Evolutionary conservation across 176 grass and related monocot genomes (phyloP), one percentile per base, ranked within the genome.

Genomic region (Leersia perrieri): DNA sequence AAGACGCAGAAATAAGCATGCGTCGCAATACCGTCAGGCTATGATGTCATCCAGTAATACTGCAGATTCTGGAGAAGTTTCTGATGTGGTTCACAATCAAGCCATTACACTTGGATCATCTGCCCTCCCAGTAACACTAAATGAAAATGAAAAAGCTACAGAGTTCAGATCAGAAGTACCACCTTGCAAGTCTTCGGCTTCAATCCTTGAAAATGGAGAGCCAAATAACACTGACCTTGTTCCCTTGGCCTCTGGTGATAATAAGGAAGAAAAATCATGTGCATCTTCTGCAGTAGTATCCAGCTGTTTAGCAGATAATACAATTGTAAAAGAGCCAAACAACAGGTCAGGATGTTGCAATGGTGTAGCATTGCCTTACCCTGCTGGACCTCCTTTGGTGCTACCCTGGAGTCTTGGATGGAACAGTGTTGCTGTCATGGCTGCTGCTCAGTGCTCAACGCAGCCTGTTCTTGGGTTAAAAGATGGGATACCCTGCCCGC

Each of bases 1-100:
- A 53, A 92, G 90, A 71, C 92, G 90, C 72, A 93, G 80, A 72
- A 93, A 87, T 73, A 98, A 93, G 67, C 61, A 89, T 34, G 79
- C 86, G 35, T 75, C 78, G 74, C 80, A 91, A 22, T 80, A 72
- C 82, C 74, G 33, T 26, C 81, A 89, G 35, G 87, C 84, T 32
- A 42, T 87, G 84, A 81, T 89, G 70, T 33, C 79, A 16, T 85
- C 70, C 57, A 80, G 77, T 63, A 60, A 57, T 70, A 70, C 32
- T 0, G 14, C 72, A 60, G 49, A 73, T 81, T 68, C 33, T 64
- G 82, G 75, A 80, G 80, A 86, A 73, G 53, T 77, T 28, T 20
- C 73, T 22, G 55, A 78, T 51, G 81, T 67, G 10, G 38, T 81
- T 34, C 86, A 81, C 82, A 44, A 72, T 60, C 83, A 83, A 71